These are phyloP conservation scores for Lipomyces spencermartinsiae DNA, from an alignment of 805 yeast genomes.

Conservation along the genomic window DNA sequence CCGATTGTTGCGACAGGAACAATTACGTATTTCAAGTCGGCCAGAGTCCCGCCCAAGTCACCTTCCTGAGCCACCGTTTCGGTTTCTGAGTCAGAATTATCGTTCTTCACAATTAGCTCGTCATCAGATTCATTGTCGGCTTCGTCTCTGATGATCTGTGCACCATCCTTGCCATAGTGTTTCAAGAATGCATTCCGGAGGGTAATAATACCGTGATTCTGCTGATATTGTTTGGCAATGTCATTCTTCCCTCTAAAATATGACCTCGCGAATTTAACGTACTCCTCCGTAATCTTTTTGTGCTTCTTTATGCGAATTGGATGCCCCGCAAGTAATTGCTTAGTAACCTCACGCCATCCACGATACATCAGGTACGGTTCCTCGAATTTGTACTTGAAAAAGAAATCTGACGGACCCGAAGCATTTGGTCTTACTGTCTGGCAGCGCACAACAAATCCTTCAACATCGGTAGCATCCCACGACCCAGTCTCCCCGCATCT, in stretches of 20 bases:
- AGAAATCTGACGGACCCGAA: slow-evolving; percentile 52
- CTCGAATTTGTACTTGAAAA: slow-evolving; percentile 93
- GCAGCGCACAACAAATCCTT: slow-evolving; percentile 91
- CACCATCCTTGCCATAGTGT: slow-evolving; percentile 61
- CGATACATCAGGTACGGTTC: slow-evolving; percentile 93
- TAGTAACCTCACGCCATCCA: slow-evolving; percentile 87
- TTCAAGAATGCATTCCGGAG: slow-evolving; percentile 70
- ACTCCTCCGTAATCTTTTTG: slow-evolving; percentile 65
- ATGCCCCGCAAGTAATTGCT: slow-evolving; percentile 54
- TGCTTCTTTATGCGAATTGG: slow-evolving; percentile 55
- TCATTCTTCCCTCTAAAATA: slow-evolving; percentile 58
- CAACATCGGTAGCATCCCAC: slow-evolving; percentile 74
- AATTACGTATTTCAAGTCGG: slow-evolving; percentile 60
- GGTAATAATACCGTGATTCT: slow-evolving; percentile 75
- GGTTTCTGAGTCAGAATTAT: slow-evolving; percentile 35
- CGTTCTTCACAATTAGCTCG: slow-evolving; percentile 12
- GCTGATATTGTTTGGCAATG: slow-evolving; percentile 53
- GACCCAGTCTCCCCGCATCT: slow-evolving; percentile 69
- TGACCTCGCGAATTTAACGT: slow-evolving; percentile 69
- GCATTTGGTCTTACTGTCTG: slow-evolving; percentile 39
- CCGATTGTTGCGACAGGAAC: slow-evolving; percentile 91
- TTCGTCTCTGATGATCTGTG: slow-evolving; percentile 54
- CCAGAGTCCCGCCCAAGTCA: background rate
- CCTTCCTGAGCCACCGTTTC: background rate
- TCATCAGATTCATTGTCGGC: slow-evolving; percentile 41